These are phyloP conservation scores for Monosporascus sp. DNA, from an alignment of 2,329 filamentous ascomycete species.

Conservation along the genomic window DNA sequence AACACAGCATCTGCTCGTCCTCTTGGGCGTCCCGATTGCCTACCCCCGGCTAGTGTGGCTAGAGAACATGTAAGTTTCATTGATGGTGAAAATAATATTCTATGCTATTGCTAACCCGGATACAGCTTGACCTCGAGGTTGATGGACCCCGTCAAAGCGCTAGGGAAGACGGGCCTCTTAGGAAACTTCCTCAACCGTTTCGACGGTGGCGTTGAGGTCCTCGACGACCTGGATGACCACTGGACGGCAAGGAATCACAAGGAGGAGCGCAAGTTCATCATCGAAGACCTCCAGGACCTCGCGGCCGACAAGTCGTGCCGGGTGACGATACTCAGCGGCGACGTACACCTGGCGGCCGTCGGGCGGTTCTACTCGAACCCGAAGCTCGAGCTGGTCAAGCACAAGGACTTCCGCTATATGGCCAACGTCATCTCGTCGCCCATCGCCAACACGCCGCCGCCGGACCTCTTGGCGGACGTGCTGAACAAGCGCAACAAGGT, in stretches of 20 bases:
- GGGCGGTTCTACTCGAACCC: slow-evolving; percentile 95
- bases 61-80: slow-evolving; percentile 56
- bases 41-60: slow-evolving; percentile 73
- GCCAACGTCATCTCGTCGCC: slow-evolving; percentile 91
- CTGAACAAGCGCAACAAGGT: slow-evolving; percentile 89
- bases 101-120: slow-evolving; percentile 24
- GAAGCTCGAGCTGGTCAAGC: slow-evolving; percentile 72
- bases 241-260: slow-evolving; percentile 98
- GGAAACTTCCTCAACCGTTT: slow-evolving; percentile 81
- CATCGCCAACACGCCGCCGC: slow-evolving; percentile 87
- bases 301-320: slow-evolving; percentile 89
- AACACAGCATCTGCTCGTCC: slow-evolving; percentile 82
- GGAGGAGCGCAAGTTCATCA: slow-evolving; percentile 75
- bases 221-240: slow-evolving; percentile 91
- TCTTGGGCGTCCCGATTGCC: slow-evolving; percentile 78
- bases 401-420: slow-evolving; percentile 94
- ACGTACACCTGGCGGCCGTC: slow-evolving; percentile 87
- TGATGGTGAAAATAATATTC: neutral
- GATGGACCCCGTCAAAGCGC: slow-evolving; percentile 83
- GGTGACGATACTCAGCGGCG: slow-evolving; percentile 86
- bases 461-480: slow-evolving; percentile 81
- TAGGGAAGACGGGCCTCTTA: slow-evolving; percentile 76
- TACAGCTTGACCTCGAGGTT: slow-evolving; percentile 72
- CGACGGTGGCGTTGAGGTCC: slow-evolving; percentile 84
- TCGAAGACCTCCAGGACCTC: slow-evolving; percentile 88